Conservation (phyloP, 1,284 basidiomycete species). For the Malassezia yamatoensis region DNA sequence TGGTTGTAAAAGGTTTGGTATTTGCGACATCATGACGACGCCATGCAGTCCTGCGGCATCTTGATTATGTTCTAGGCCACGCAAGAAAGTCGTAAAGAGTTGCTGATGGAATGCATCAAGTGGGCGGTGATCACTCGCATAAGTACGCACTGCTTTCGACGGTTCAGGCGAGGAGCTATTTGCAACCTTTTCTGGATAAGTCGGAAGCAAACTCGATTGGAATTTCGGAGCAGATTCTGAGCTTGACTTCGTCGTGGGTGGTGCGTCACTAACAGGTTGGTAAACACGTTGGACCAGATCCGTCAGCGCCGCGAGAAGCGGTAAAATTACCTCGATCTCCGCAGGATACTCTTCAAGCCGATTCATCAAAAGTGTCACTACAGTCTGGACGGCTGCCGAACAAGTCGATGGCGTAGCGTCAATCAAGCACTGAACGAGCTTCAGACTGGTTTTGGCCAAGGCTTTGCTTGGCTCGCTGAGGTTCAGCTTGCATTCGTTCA, state of each 20-base stretch:
- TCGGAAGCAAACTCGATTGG: no score
- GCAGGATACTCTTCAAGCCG: conserved; percentile 59
- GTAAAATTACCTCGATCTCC: conserved; percentile 62
- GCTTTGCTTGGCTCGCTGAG: conserved; percentile 36
- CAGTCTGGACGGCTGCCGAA: conserved; percentile 21
- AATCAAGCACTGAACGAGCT: conserved; percentile 25
- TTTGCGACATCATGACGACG: conserved; percentile 19
- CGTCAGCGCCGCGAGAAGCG: conserved; percentile 32
- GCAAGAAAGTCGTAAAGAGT: conserved; percentile 29
- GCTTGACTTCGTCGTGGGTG: no score
- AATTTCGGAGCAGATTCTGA: no score
- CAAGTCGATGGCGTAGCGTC: conserved; percentile 26
- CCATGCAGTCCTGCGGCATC: conserved; percentile 28
- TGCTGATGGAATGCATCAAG: conserved; percentile 28
- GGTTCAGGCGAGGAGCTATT: neutral
- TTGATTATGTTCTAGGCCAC: conserved; percentile 18
- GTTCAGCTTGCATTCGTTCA: conserved; percentile 30
- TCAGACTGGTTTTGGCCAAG: conserved; percentile 30
- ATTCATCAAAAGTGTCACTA: conserved; percentile 29
- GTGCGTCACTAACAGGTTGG: neutral
- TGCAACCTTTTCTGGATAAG: no score
- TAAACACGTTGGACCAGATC: conserved; percentile 28
- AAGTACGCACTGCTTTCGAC: conserved; percentile 16
- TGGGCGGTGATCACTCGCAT: conserved; percentile 28
- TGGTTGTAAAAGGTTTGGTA: conserved; percentile 55